Conservation (phyloP, 768 basidiomycete species). For the Suillus tomentosus region DNA sequence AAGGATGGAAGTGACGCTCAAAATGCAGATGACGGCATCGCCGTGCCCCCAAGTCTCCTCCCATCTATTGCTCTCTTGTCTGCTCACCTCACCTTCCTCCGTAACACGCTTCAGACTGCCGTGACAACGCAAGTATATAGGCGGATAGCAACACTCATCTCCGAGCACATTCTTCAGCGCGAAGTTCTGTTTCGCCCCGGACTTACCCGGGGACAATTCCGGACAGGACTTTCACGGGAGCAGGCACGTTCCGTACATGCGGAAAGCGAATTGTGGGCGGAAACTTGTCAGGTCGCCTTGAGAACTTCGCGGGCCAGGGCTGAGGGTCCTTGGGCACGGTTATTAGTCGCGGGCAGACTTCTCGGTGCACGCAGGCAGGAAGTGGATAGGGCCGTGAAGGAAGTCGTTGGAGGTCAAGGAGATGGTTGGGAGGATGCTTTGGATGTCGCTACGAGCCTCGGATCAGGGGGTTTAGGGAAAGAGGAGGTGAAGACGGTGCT, state of each 20-base stretch:
- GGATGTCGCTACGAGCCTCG: constrained; percentile 51
- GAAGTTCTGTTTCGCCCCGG: constrained; percentile 78
- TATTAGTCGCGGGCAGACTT: constrained; percentile 71
- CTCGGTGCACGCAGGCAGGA: constrained; percentile 52
- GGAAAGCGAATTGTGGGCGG: constrained; percentile 84
- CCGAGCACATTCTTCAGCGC: constrained; percentile 81
- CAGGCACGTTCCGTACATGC: constrained; percentile 65
- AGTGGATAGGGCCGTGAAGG: constrained; percentile 33
- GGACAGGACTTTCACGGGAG: constrained; percentile 23
- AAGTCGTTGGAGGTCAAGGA: constrained; percentile 20
- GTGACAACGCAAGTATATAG: constrained; percentile 70
- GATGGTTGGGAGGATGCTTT: constrained; percentile 53
- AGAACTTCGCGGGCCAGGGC: constrained; percentile 48
- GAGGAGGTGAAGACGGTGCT: constrained; percentile 64
- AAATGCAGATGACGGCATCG: constrained; percentile 38
- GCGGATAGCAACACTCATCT: constrained; percentile 65
- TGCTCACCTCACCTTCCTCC: constrained; percentile 72
- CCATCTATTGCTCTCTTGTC: constrained; percentile 79
- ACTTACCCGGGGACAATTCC: constrained; percentile 43
- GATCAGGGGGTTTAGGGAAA: constrained; percentile 60
- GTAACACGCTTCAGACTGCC: constrained; percentile 59
- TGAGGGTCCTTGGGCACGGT: constrained; percentile 74
- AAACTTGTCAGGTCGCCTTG: constrained; percentile 69
- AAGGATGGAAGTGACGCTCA: constrained; percentile 2
- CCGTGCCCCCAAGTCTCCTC: constrained; percentile 71